A percentile compares a stretch with the other conserved stretches of the same genome.
These are phyloP conservation scores for Trichosporon ovoides DNA, from an alignment of 1,284 basidiomycete genomes.

Conservation along the genomic window DNA sequence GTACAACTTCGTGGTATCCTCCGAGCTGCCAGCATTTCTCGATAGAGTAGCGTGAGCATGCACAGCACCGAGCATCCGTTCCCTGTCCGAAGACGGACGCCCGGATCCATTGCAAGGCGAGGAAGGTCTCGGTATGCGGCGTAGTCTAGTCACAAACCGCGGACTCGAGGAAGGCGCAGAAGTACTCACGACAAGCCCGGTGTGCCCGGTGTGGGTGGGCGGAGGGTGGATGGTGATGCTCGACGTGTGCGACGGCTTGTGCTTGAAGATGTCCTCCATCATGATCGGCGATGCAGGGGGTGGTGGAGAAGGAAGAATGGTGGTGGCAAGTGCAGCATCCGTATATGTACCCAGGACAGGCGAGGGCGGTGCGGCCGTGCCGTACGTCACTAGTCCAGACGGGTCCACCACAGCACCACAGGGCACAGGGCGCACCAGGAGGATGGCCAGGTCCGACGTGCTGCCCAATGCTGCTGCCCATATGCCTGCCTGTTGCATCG, in stretches of 20 bases:
- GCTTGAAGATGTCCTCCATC: constrained; percentile 1
- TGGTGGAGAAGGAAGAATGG: neutral
- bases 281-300: neutral
- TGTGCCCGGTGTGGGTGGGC: constrained; percentile 6
- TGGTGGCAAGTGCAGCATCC: neutral
- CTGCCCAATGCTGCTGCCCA: too few relatives aligned
- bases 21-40: neutral
- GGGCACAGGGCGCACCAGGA: too few relatives aligned
- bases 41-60: too few relatives aligned
- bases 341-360: neutral
- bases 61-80: too few relatives aligned
- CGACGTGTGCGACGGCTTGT: constrained; percentile 4
- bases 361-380: neutral
- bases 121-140: too few relatives aligned
- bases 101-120: too few relatives aligned
- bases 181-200: constrained; percentile 1
- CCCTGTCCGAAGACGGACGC: too few relatives aligned
- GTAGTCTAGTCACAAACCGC: too few relatives aligned
- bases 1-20: neutral
- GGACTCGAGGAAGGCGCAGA: neutral
- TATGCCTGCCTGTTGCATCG: too few relatives aligned
- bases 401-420: neutral
- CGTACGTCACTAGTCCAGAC: neutral
- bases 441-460: too few relatives aligned
- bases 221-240: constrained; percentile 5